Evolutionary conservation across 257 asterid genomes (phyloP).

Genomic region (Solanum chiquidenum): DNA sequence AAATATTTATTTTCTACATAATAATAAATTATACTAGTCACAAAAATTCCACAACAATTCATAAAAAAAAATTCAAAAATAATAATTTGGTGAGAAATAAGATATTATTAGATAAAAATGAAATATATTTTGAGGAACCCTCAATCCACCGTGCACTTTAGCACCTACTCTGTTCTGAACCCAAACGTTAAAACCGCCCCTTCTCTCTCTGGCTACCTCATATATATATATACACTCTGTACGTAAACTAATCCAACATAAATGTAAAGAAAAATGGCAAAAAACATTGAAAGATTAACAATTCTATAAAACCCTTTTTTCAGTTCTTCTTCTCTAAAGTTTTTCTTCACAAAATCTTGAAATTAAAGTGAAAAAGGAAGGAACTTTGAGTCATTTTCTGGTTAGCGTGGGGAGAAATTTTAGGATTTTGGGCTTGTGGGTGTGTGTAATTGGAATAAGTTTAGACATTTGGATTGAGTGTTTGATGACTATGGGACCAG

Average conservation of each 20-base stretch:
- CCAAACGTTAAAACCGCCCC: slow-evolving; percentile 24
- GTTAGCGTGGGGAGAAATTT: neutral
- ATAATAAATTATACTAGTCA: neutral
- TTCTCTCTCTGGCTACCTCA: neutral
- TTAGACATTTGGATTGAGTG: neutral
- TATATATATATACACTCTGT: slow-evolving; percentile 8
- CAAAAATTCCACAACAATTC: neutral
- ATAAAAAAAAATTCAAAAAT: too few relatives aligned
- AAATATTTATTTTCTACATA: neutral
- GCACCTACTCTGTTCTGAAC: neutral
- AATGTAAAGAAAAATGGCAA: neutral
- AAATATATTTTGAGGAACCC: neutral
- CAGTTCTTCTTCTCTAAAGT: neutral
- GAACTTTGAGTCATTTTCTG: neutral
- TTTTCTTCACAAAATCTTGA: neutral
- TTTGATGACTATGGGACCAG: slow-evolving; percentile 40
- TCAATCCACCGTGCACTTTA: neutral
- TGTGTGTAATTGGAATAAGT: neutral
- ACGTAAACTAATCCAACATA: neutral
- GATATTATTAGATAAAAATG: neutral
- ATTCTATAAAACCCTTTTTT: neutral
- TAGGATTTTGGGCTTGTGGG: neutral
- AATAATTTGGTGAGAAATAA: neutral
- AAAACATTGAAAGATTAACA: neutral
- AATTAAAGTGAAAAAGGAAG: neutral